Base-by-base conservation (phyloP, 2,329 filamentous ascomycete species). In the Colletotrichum endophyticum region DNA sequence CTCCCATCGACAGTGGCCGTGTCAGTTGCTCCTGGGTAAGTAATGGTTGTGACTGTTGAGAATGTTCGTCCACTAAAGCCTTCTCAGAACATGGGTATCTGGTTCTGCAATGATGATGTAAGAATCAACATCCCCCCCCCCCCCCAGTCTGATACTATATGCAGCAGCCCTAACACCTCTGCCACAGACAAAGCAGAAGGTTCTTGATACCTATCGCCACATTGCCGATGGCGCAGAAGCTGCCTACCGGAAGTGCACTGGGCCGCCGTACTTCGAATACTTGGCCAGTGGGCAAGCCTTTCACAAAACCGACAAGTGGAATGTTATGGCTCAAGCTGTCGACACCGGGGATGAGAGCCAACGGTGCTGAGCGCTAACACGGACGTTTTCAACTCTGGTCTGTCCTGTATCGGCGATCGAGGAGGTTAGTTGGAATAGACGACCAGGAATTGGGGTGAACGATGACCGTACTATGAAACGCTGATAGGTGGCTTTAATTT, bases 281-380 rank as follows among this genome's bases (percentile, higher is more conserved):
- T 70, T 13, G 34, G n/a, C 53, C 8, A 30, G 28, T 4, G 67
- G 67, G 3, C 56, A 44, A 32, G 56, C 56, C 8, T 62, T 53
- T 15, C 68, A 70, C 57, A 70, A 70, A 53, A 70, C 53, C 25
- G 68, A 70, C 5, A 70, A 70, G 1, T 62, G 56, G 57, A 53
- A 70, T 30, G 68, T 63, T 4, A 32, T 70, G 19, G 16, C 22
- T 3, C 16, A 28, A 16, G 3, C 2, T 34, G 28, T 34, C 16
- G 5, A 19, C 7, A 12, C 4, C 19, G 8, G 15, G 1, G 56
- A 27, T 8, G 25, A 44, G 4, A 34, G 44, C 4, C 16, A 64
- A 15, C 32, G 22, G 4, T 69, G 66, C 53, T 69, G 56, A 69
- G 13, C 3, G 5, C 19, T 6, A 6, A 13, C 32, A 1, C 1